phyloP scores from a whole-genome alignment of 352 stramenopile species.

The Pythium aphanidermatum region DNA sequence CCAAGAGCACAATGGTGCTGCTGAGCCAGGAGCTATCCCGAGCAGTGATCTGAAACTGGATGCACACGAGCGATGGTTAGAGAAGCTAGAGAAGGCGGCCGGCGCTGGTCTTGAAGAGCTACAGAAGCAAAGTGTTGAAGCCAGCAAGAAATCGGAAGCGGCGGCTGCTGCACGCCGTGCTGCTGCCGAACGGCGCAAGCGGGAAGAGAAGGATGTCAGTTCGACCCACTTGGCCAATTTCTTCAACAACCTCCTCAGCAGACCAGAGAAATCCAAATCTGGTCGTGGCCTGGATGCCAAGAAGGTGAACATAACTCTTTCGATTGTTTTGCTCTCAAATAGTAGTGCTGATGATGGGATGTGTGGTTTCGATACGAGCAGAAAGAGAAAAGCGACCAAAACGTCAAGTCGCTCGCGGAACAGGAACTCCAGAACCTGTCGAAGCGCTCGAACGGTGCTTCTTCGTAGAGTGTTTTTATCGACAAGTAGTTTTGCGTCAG shows the following conservation, averaged over 20 bases:
- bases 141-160: conserved; percentile 73
- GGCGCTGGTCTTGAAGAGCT: conserved; percentile 70
- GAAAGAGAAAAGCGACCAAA: conserved; percentile 50
- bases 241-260: conserved; percentile 84
- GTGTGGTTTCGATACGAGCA: conserved; percentile 14
- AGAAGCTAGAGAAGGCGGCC: conserved; percentile 77
- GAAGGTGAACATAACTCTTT: too few relatives aligned
- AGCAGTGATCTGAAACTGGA: conserved; percentile 55
- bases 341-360: too few relatives aligned
- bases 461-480: conserved; percentile 18
- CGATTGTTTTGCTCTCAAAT: too few relatives aligned
- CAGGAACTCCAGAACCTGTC: conserved; percentile 44
- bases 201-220: conserved; percentile 79
- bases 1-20: conserved; percentile 11
- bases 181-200: conserved; percentile 65
- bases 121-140: conserved; percentile 82
- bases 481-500: too few relatives aligned
- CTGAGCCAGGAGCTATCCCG: neutral
- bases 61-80: conserved; percentile 66
- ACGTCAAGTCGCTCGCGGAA: conserved; percentile 50
- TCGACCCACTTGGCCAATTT: conserved; percentile 85
- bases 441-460: conserved; percentile 27
- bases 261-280: conserved; percentile 78
- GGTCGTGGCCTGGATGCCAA: conserved; percentile 50
- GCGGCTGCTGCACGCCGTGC: conserved; percentile 57